Conservation (phyloP, 2,329 filamentous ascomycete species). For the Clarireedia sp. region DNA sequence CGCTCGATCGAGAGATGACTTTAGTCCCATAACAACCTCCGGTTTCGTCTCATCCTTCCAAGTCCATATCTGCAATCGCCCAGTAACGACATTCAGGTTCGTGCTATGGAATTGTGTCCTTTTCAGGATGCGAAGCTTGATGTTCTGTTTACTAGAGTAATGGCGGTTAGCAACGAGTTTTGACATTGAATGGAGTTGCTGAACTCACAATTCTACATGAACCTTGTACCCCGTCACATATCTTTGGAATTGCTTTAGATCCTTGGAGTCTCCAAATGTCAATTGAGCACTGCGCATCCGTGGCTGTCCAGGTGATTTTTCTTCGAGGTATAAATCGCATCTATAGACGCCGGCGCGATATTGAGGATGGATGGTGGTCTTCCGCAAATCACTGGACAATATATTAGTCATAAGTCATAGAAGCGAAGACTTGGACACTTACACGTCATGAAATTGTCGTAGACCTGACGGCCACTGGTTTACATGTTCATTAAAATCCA, state of each 20-base stretch:
- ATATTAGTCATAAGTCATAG: neutral
- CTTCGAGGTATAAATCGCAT: neutral
- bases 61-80: slow-evolving; percentile 1
- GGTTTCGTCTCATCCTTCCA: neutral
- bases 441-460: neutral
- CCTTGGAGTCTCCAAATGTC: neutral
- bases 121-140: neutral
- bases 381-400: neutral
- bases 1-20: neutral
- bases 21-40: neutral
- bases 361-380: neutral
- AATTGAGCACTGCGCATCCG: neutral
- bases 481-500: neutral
- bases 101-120: neutral
- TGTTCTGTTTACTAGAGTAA: neutral
- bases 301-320: too few species aligned
- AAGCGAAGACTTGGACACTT: neutral
- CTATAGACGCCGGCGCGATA: neutral
- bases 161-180: neutral
- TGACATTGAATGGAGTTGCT: too few species aligned
- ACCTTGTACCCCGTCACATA: neutral
- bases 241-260: neutral
- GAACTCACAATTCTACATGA: neutral
- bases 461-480: neutral
- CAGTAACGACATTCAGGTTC: neutral